Percentiles rank a stretch among this genome's conserved stretches.
phyloP scores from a whole-genome alignment of 2,329 filamentous ascomycete species.

The Neofusicoccum umdonicola region DNA sequence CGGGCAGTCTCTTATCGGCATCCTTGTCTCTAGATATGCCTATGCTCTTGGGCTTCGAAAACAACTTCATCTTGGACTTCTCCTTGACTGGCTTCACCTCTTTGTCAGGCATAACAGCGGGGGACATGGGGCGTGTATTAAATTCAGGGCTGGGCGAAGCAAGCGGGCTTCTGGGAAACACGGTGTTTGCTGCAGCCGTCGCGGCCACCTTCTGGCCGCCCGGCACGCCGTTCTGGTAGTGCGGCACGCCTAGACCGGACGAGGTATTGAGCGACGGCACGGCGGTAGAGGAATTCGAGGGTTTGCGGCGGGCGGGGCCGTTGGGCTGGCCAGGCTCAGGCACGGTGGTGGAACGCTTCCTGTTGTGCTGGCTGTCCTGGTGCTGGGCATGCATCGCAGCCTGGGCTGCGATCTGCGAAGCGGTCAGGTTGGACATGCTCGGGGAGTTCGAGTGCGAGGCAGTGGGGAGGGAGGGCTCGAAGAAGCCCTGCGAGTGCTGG shows the following conservation, averaged over 20 bases:
- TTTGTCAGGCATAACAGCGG: constrained; percentile 38
- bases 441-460: constrained; percentile 56
- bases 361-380: constrained; percentile 52
- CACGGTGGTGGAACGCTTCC: constrained; percentile 73
- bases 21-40: constrained; percentile 66
- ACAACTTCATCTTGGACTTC: constrained; percentile 78
- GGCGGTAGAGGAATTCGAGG: constrained; percentile 46
- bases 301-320: constrained; percentile 50
- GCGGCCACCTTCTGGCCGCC: constrained; percentile 64
- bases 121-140: constrained; percentile 24
- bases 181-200: constrained; percentile 69
- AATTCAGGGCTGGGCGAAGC: constrained; percentile 37
- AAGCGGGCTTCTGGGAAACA: constrained; percentile 63
- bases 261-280: constrained; percentile 30
- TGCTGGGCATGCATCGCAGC: constrained; percentile 64
- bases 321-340: constrained; percentile 51
- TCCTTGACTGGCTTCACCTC: constrained; percentile 66
- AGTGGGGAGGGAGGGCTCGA: constrained; percentile 70
- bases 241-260: constrained; percentile 19
- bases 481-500: constrained; percentile 72
- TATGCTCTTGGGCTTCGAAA: constrained; percentile 70
- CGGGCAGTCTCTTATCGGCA: constrained; percentile 56
- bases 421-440: constrained; percentile 52
- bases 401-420: constrained; percentile 79
- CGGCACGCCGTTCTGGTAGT: constrained; percentile 61